Conservation (phyloP, 2,329 filamentous ascomycete genomes). For the Lecanicillium sp. region DNA sequence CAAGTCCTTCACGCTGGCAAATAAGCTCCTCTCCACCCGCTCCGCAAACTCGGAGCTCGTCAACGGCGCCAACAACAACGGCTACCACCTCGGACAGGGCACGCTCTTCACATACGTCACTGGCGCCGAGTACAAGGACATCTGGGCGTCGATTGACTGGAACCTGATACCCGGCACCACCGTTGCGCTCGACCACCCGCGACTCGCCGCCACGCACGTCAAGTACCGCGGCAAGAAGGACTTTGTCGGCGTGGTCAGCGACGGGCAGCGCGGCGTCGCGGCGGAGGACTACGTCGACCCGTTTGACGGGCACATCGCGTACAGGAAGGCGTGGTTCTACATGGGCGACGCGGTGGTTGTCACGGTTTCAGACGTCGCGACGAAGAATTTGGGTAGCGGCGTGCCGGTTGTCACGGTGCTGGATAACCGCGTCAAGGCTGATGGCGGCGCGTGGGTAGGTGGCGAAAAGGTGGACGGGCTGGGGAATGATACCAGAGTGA, state of each 20-base stretch:
- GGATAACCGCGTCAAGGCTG: slow-evolving; percentile 18
- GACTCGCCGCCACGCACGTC: slow-evolving; percentile 5
- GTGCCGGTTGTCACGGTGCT: slow-evolving; percentile 18
- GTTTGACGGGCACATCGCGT: slow-evolving; percentile 16
- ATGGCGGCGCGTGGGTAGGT: slow-evolving; percentile 14
- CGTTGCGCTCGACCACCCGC: slow-evolving; percentile 16
- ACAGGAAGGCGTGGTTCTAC: slow-evolving; percentile 21
- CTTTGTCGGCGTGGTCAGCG: slow-evolving; percentile 21
- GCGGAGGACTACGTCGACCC: slow-evolving; percentile 20
- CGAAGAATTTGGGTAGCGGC: neutral
- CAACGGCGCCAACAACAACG: slow-evolving; percentile 20
- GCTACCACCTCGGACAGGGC: slow-evolving; percentile 21
- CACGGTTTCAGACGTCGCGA: slow-evolving; percentile 15
- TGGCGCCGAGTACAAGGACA: slow-evolving; percentile 22
- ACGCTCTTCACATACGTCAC: slow-evolving; percentile 20
- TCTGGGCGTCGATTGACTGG: slow-evolving; percentile 22
- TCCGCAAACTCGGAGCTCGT: slow-evolving; percentile 19
- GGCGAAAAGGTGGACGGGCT: slow-evolving; percentile 8
- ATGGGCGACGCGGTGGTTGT: slow-evolving; percentile 19
- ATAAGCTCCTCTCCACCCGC: slow-evolving; percentile 20
- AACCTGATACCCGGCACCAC: slow-evolving; percentile 21
- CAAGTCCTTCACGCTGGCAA: slow-evolving; percentile 15
- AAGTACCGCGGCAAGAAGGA: slow-evolving; percentile 16
- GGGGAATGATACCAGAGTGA: neutral
- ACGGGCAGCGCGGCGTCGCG: slow-evolving; percentile 17